Base-by-base conservation (phyloP, 2,329 filamentous ascomycete genomes). In the Fusarium mundagurra region DNA sequence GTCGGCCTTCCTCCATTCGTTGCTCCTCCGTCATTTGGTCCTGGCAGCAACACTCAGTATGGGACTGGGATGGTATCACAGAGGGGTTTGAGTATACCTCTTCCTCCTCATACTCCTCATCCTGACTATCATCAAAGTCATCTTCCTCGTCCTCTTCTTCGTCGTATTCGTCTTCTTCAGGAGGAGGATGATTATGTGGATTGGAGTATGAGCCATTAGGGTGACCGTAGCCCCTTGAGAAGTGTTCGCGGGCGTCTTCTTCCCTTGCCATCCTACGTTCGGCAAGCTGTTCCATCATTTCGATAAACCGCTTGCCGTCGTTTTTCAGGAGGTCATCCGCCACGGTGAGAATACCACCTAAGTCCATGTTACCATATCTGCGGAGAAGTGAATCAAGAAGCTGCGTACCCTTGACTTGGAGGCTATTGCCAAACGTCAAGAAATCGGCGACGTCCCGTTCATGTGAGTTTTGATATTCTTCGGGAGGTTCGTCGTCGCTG, bases 201-300 rank as follows among this genome's bases (percentile, higher is more conserved):
- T 84, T 82, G 73, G 87, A 84, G 76, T 85, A 88, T 82, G 87
- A 86, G 83, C 88, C 91, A 84, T 93, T 92, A 69, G 90, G 83
- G 80, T 90, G 88, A 75, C 83, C 83, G 69, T 88, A 89, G 80
- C 88, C 87, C 72, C 89, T 88, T 64, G 92, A 87, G 80, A 91
- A 87, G 77, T 89, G 87, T 75, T 90, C 87, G 72, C 82, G 77
- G 44, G 94, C 94, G 81, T 98, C 95, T 84, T 96, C 95, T 86
- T 98, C 96, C 77, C 96, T 92, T 81, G 95, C 94, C 96, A 99
- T 98, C 78, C 96, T 91, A 79, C 96, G 94, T 85, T 99, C 96
- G 43, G 96, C 96, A 78, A 99, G 89, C 85, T 98, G 96, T 83
- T 99, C 96, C 96, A 99, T 99, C 96, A 99, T 99, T 83, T 99